Evolutionary conservation across 1,139 yeast species (phyloP).

Genomic region (Kazachstania sp.): DNA sequence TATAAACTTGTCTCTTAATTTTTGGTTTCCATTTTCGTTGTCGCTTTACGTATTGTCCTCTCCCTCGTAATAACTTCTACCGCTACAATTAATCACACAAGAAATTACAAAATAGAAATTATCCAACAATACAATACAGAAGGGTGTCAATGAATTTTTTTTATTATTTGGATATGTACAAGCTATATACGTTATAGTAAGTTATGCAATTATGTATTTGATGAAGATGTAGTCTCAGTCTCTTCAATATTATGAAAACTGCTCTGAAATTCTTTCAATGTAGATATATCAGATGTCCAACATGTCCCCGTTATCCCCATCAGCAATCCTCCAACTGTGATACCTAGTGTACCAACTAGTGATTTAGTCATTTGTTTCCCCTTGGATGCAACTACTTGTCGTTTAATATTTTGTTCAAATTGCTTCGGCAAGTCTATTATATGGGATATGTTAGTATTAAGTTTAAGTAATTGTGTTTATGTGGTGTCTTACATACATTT

Average conservation of each 20-base stretch:
- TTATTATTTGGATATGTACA: too few species aligned
- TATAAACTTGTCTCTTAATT: too few species aligned
- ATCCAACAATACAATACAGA: too few species aligned
- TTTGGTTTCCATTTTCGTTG: too few species aligned
- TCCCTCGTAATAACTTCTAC: too few species aligned
- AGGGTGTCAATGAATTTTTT: too few species aligned
- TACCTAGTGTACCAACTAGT: conserved; percentile 40
- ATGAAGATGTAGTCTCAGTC: too few species aligned
- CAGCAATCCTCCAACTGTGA: conserved; percentile 64
- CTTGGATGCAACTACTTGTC: conserved; percentile 42
- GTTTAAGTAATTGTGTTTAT: neutral
- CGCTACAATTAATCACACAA: too few species aligned
- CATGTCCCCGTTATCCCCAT: conserved; percentile 70
- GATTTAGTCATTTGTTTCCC: conserved; percentile 53
- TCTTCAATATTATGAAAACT: neutral
- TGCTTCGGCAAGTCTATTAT: conserved; percentile 53
- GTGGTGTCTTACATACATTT: conserved; percentile 40
- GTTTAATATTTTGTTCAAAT: conserved; percentile 80
- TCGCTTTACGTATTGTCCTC: too few species aligned
- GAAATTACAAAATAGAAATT: too few species aligned
- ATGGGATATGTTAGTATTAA: conserved; percentile 8
- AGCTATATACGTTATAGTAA: too few species aligned
- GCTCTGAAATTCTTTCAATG: conserved; percentile 27
- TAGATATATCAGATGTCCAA: conserved; percentile 71
- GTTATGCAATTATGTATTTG: too few species aligned